phyloP scores from a whole-genome alignment of 257 asterid species.

The Gynochthodes officinalis region DNA sequence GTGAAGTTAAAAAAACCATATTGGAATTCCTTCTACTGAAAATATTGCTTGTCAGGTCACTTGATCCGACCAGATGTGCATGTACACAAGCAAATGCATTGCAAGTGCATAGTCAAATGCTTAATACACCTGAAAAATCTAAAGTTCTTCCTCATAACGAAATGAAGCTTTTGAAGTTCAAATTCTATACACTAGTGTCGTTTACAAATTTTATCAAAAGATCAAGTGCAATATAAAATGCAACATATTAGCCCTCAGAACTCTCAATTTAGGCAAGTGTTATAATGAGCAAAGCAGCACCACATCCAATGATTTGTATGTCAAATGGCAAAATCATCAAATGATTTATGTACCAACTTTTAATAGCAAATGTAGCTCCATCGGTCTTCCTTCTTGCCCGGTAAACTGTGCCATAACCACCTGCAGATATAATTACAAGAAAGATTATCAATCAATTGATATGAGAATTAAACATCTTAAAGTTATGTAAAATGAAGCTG shows the following conservation, averaged over 20 bases:
- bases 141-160: neutral
- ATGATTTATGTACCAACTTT: constrained; percentile 47
- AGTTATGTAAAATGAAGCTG: neutral
- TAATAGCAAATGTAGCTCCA: constrained; percentile 77
- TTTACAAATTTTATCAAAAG: neutral
- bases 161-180: neutral
- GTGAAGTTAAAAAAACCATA: neutral
- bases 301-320: neutral
- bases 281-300: neutral
- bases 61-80: neutral
- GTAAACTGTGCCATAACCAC: constrained; percentile 98
- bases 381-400: constrained; percentile 80
- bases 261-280: neutral
- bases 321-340: constrained; percentile 9
- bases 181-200: neutral
- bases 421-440: constrained; percentile 42
- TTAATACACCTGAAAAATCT: neutral
- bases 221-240: neutral
- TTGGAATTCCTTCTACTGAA: neutral
- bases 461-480: neutral
- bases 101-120: neutral
- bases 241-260: neutral
- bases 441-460: constrained; percentile 14
- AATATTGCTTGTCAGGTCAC: neutral
- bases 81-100: neutral